phyloP scores from a whole-genome alignment of 2,329 filamentous ascomycete genomes.

The Thermothelomyces thermophilus region DNA sequence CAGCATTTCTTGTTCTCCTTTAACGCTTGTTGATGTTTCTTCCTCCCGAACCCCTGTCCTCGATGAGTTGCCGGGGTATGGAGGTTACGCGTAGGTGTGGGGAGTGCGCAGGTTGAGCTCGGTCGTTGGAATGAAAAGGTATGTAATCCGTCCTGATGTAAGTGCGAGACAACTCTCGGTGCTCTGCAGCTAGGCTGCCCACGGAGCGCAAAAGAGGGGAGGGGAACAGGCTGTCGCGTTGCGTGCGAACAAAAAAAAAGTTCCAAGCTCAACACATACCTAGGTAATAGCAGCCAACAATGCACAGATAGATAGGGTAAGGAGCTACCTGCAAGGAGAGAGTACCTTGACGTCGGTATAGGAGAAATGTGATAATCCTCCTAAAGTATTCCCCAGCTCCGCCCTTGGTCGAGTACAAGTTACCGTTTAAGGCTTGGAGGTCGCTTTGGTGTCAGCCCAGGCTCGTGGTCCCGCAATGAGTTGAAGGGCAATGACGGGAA shows the following conservation, averaged over 20 bases:
- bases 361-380: background rate
- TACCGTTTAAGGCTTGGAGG: background rate
- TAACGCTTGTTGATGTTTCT: background rate
- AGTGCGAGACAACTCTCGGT: background rate
- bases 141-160: background rate
- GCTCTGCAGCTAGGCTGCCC: background rate
- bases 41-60: background rate
- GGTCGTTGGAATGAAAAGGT: background rate
- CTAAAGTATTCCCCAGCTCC: background rate
- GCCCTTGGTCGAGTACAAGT: background rate
- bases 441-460: background rate
- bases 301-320: background rate
- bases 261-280: background rate
- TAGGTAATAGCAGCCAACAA: background rate
- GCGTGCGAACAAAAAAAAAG: background rate
- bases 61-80: background rate
- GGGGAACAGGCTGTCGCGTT: background rate
- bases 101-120: conserved; percentile 5
- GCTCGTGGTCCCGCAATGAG: background rate
- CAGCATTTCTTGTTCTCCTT: background rate
- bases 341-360: background rate
- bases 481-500: conserved; percentile 1
- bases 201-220: background rate
- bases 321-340: background rate
- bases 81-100: background rate